Evolutionary conservation across 495 filamentous ascomycete genomes (phyloP).

Genomic region (Evernia prunastri): DNA sequence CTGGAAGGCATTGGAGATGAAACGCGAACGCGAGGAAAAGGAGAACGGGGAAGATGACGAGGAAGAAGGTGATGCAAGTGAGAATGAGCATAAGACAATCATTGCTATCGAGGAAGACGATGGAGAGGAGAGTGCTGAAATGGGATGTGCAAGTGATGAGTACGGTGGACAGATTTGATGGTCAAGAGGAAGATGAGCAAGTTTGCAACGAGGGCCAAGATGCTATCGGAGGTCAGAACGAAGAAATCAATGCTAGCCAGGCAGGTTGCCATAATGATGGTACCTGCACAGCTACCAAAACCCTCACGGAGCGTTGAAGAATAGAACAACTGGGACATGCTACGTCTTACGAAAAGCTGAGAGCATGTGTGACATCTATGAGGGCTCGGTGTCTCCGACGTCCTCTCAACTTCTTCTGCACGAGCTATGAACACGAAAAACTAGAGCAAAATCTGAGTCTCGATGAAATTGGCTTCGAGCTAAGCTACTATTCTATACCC

Average conservation of each 20-base stretch:
- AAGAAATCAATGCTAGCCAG: neutral
- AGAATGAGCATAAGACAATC: neutral
- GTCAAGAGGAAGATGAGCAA: neutral
- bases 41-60: neutral
- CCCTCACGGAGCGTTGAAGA: no score
- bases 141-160: neutral
- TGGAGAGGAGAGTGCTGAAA: neutral
- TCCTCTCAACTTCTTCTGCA: no score
- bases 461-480: no score
- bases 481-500: no score
- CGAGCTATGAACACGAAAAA: no score
- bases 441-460: no score
- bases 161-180: neutral
- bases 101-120: neutral
- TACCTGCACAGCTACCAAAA: neutral
- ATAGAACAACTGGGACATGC: no score
- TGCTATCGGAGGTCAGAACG: neutral
- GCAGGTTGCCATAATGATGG: neutral
- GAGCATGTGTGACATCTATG: no score
- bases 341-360: no score
- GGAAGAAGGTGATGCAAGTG: no score
- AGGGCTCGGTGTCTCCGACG: no score
- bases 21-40: neutral
- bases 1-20: neutral
- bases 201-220: neutral